Evolutionary conservation across 2,329 filamentous ascomycete genomes (phyloP).

Genomic region (Diplocarpon mali): DNA sequence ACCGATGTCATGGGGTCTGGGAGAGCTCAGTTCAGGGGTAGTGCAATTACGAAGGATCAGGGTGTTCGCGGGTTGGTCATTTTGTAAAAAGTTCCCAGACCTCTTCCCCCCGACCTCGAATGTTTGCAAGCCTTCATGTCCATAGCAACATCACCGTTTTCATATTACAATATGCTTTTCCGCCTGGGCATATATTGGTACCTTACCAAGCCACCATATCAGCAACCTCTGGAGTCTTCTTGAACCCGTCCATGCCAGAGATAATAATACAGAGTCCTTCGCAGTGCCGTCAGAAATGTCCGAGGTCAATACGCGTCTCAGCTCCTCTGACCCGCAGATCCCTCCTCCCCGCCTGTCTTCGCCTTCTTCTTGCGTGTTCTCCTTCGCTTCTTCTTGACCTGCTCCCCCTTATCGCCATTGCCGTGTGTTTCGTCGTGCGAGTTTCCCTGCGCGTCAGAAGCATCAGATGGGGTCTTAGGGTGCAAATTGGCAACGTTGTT

Average conservation of each 20-base stretch:
- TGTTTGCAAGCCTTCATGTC: no score
- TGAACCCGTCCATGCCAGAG: not conserved
- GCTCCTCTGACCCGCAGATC: constrained; percentile 3
- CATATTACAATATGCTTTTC: no score
- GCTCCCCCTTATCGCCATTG: constrained; percentile 9
- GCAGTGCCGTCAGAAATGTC: not conserved
- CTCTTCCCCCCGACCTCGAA: no score
- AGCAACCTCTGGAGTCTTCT: no score
- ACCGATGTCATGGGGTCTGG: not conserved
- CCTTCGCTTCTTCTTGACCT: constrained; percentile 22
- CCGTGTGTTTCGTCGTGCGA: constrained; percentile 2
- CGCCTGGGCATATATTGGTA: no score
- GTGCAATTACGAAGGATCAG: no score
- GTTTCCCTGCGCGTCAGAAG: not conserved
- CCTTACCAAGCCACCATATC: no score
- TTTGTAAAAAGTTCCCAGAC: no score
- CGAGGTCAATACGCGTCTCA: not conserved
- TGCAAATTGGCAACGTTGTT: not conserved
- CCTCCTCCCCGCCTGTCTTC: constrained; percentile 12
- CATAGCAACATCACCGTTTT: no score
- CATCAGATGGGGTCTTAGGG: not conserved
- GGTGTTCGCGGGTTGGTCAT: no score
- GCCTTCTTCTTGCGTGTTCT: constrained; percentile 22
- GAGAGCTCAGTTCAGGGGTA: not conserved
- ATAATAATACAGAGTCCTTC: not conserved